Percentiles rank a stretch among this genome's conserved stretches.
These are phyloP conservation scores for Pseudozyma tsukubaensis DNA, from an alignment of 1,284 basidiomycete species.

Conservation along the genomic window DNA sequence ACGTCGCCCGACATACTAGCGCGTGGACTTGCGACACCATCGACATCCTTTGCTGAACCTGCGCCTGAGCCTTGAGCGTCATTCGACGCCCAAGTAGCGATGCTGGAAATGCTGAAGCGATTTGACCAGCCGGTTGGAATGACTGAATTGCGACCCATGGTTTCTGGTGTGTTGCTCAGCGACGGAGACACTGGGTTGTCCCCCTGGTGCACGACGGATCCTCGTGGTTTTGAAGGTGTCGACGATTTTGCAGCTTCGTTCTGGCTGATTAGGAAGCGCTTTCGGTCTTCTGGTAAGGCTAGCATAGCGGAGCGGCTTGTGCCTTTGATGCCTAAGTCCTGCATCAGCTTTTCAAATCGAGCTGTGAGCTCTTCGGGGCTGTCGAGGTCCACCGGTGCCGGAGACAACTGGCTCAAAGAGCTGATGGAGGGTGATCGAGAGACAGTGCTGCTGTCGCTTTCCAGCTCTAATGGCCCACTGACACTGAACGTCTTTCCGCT, in stretches of 20 bases:
- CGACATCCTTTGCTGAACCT: constrained; percentile 26
- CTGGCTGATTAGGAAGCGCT: constrained; percentile 75
- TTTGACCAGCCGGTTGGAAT: constrained; percentile 74
- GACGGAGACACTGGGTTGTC: constrained; percentile 74
- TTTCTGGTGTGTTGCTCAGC: constrained; percentile 72
- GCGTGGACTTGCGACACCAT: constrained; percentile 19
- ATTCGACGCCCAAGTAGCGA: constrained; percentile 72
- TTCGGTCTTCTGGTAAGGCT: constrained; percentile 76
- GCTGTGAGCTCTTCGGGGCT: constrained; percentile 34
- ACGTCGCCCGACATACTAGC: constrained; percentile 29
- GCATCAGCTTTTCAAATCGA: constrained; percentile 55
- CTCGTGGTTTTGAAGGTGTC: constrained; percentile 32
- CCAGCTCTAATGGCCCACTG: constrained; percentile 57
- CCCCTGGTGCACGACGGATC: neutral
- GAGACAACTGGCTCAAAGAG: constrained; percentile 28
- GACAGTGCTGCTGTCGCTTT: constrained; percentile 32
- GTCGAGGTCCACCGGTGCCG: constrained; percentile 20
- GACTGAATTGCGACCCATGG: constrained; percentile 47
- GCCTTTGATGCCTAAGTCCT: constrained; percentile 75
- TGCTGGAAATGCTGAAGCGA: constrained; percentile 78
- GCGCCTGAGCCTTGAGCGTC: constrained; percentile 29
- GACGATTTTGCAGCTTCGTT: constrained; percentile 51
- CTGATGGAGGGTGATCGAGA: constrained; percentile 38
- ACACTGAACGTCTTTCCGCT: constrained; percentile 51
- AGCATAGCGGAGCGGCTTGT: constrained; percentile 77